Conservation (phyloP, 2,329 filamentous ascomycete genomes). For the Calonectria hongkongensis region DNA sequence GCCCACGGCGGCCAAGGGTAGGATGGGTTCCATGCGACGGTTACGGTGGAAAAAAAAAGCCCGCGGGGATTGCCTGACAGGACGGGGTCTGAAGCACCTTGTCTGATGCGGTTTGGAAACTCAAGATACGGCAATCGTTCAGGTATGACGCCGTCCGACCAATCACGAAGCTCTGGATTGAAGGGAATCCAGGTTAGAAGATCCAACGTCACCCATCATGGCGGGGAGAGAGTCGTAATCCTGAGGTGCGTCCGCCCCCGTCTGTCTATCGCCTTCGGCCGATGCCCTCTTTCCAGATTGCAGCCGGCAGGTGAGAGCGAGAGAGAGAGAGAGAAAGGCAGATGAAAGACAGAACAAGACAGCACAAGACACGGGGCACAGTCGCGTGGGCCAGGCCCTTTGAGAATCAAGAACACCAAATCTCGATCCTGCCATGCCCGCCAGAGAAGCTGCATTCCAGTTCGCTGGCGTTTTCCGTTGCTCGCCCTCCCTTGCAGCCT, state of each 20-base stretch:
- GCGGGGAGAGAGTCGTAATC: constrained; percentile 21
- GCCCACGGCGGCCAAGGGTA: constrained; percentile 17
- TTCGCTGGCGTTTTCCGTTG: constrained; percentile 10
- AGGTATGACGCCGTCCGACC: background rate
- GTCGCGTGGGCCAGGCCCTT: constrained; percentile 25
- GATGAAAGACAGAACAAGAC: constrained; percentile 15
- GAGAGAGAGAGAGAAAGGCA: too few species aligned
- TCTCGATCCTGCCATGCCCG: constrained; percentile 1
- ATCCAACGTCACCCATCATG: constrained; percentile 18
- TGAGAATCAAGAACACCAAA: constrained; percentile 28
- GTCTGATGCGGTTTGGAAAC: constrained; percentile 24
- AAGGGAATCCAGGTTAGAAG: constrained; percentile 14
- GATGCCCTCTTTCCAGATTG: constrained; percentile 38
- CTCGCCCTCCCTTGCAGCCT: constrained; percentile 32
- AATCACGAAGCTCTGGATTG: constrained; percentile 7
- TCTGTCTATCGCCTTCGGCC: constrained; percentile 12
- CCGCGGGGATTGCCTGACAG: constrained; percentile 32
- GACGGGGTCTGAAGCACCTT: constrained; percentile 21
- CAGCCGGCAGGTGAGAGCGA: constrained; percentile 27
- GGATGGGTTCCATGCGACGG: constrained; percentile 20
- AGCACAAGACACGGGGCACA: constrained; percentile 34
- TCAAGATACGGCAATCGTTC: constrained; percentile 31
- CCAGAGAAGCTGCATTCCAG: constrained; percentile 23
- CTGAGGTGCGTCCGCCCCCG: background rate
- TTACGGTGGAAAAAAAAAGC: constrained; percentile 33